Percentiles rank a stretch among this genome's conserved stretches.
Evolutionary conservation across 345 rosid species (phyloP).

Genomic region (Lenwebbia sp.): DNA sequence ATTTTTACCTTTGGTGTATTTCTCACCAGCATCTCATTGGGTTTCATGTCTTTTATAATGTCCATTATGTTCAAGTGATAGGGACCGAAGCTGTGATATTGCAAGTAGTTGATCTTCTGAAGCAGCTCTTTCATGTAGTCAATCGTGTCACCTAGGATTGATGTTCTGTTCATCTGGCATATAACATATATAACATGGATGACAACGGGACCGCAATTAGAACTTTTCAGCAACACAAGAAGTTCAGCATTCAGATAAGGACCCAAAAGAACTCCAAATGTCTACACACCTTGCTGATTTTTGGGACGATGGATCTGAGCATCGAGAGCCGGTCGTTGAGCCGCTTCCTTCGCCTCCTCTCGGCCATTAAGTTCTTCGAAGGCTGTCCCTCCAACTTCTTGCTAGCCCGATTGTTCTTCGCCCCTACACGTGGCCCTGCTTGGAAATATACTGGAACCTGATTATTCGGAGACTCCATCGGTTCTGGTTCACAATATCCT

Average conservation of each 20-base stretch:
- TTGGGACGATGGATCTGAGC: conserved; percentile 35
- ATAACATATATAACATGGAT: not conserved
- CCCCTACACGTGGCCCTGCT: not conserved
- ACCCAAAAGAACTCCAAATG: not conserved
- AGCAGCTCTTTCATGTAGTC: conserved; percentile 38
- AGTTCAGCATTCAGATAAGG: not conserved
- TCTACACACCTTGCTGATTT: conserved; percentile 33
- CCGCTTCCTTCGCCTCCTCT: conserved; percentile 31
- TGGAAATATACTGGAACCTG: not conserved
- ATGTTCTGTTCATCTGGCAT: conserved; percentile 37
- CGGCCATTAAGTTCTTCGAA: conserved; percentile 38
- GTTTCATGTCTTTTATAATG: conserved; percentile 12
- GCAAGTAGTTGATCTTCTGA: conserved; percentile 23
- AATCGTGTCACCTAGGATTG: conserved; percentile 35
- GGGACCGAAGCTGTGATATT: conserved; percentile 4
- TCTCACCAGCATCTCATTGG: conserved; percentile 15
- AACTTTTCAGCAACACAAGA: not conserved
- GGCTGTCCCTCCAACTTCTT: conserved; percentile 25
- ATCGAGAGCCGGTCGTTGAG: conserved; percentile 34
- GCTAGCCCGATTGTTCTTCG: not conserved
- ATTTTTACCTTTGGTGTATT: conserved; percentile 32
- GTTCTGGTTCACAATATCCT: not conserved
- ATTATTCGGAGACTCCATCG: not conserved
- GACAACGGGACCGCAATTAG: not conserved
- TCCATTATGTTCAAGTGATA: conserved; percentile 2